Base-by-base conservation (phyloP, 2,329 filamentous ascomycete genomes). In the Paecilomyces sp. region DNA sequence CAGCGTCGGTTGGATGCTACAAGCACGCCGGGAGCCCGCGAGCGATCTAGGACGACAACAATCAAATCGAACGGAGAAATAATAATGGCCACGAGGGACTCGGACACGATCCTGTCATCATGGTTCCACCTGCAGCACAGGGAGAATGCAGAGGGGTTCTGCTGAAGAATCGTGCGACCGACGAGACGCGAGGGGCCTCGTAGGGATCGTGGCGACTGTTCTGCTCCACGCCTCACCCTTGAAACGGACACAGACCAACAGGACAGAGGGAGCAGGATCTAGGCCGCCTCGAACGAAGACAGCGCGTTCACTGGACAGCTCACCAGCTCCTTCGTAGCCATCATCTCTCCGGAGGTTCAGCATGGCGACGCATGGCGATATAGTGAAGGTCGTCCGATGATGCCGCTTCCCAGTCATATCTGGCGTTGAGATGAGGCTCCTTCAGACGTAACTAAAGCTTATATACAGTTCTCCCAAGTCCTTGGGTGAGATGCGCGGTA, bases 381-480 rank as follows among this genome's bases (percentile, higher is more conserved):
- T n/a, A 15, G 18, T 47, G 41, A 1, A 47, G n/a, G 41, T n/a
- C 15, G 41, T 47, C 18, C 41, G 41, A 53, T 53, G 51, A 53
- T 53, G 51, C 18, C 11, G 24, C 11, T 13, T 22, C 24, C 51
- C 51, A 53, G 51, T 53, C 51, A 11, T 53, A 30, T 53, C 28
- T 53, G 22, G 24, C 51, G 24, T 53, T 30, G 12, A 18, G 36
- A 47, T 53, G 51, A 53, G 51, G 51, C 51, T 53, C 51, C 22
- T 47, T 30, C 51, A 53, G 51, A 53, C 28, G 51, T 53, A 25
- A 13, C 22, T 13, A 53, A 53, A 53, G 51, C 28, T 53, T 57
- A 25, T 57, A 34, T 30, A 57, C 55, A 25, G 55, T 57, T 57
- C n/a, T 57, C 15, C 55, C 55, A 57, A 31, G 41, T 52, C 56